phyloP scores from a whole-genome alignment of 148 eudicot species.

The Salicornia ramosissima region DNA sequence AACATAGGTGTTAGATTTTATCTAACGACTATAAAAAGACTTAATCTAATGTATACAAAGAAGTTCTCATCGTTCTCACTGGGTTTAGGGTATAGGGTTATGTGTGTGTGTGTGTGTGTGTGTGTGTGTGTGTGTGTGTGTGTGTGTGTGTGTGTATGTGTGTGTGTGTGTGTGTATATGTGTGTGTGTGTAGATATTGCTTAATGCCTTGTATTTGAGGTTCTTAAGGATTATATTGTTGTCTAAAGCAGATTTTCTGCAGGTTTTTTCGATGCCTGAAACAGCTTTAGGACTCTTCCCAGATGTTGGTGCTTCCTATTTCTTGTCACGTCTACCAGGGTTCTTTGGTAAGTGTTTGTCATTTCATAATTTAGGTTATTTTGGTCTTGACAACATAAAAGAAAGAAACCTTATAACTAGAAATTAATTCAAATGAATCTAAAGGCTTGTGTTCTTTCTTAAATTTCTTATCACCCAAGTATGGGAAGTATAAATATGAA shows the following conservation, averaged over 20 bases:
- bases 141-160: too few species aligned
- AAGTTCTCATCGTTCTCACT: too few species aligned
- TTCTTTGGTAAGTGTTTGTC: constrained; percentile 59
- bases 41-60: too few species aligned
- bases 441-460: not conserved
- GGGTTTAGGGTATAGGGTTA: too few species aligned
- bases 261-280: constrained; percentile 99
- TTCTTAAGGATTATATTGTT: constrained; percentile 3
- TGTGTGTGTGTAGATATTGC: too few species aligned
- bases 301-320: constrained; percentile 91
- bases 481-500: not conserved
- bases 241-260: constrained; percentile 21
- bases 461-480: not conserved
- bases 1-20: too few species aligned
- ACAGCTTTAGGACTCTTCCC: constrained; percentile 94
- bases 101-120: too few species aligned
- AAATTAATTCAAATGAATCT: not conserved
- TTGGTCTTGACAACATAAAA: not conserved
- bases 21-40: too few species aligned
- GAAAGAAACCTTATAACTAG: not conserved
- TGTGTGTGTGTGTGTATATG: too few species aligned
- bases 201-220: not conserved
- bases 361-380: not conserved
- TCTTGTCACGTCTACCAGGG: constrained; percentile 85
- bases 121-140: too few species aligned